These are phyloP conservation scores for Candida alai DNA, from an alignment of 805 yeast genomes.

Conservation along the genomic window DNA sequence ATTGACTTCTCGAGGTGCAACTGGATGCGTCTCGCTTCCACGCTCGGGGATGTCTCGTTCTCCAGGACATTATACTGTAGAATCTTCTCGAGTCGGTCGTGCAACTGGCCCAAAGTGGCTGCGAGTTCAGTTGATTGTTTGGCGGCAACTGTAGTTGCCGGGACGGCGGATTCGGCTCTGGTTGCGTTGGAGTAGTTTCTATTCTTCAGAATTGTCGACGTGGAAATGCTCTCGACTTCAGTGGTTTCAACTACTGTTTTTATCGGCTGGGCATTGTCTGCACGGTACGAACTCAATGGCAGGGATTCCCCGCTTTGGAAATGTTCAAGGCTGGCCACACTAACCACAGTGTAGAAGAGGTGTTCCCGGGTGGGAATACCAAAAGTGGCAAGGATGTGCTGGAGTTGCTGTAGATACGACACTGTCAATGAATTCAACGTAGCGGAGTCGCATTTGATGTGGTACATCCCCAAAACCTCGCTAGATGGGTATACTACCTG, in stretches of 20 bases:
- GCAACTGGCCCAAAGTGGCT: slow-evolving; percentile 17
- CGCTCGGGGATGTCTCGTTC: too few species aligned
- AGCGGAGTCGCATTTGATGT: slow-evolving; percentile 8
- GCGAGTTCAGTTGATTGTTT: slow-evolving; percentile 7
- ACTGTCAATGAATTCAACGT: slow-evolving; percentile 5
- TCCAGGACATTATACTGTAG: slow-evolving; percentile 16
- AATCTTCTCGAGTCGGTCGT: slow-evolving; percentile 19
- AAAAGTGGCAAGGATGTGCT: slow-evolving; percentile 4
- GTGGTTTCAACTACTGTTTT: slow-evolving; percentile 19
- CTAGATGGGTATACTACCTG: slow-evolving; percentile 25
- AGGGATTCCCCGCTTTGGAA: not conserved
- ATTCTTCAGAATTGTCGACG: slow-evolving; percentile 27
- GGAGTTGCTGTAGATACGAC: slow-evolving; percentile 11
- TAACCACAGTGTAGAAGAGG: slow-evolving; percentile 6
- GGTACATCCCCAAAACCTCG: slow-evolving; percentile 29
- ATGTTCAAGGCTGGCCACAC: not conserved
- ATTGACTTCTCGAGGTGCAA: slow-evolving; percentile 21
- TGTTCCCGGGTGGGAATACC: not conserved
- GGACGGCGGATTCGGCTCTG: slow-evolving; percentile 3
- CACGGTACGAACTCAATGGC: slow-evolving; percentile 2
- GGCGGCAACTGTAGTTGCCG: slow-evolving; percentile 1
- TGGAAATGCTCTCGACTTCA: slow-evolving; percentile 30
- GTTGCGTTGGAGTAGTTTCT: slow-evolving; percentile 16
- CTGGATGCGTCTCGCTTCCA: slow-evolving; percentile 4
- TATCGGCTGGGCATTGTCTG: slow-evolving; percentile 5